These are phyloP conservation scores for Arthrobotrys sphaeroides DNA, from an alignment of 2,329 filamentous ascomycete genomes.

Conservation along the genomic window DNA sequence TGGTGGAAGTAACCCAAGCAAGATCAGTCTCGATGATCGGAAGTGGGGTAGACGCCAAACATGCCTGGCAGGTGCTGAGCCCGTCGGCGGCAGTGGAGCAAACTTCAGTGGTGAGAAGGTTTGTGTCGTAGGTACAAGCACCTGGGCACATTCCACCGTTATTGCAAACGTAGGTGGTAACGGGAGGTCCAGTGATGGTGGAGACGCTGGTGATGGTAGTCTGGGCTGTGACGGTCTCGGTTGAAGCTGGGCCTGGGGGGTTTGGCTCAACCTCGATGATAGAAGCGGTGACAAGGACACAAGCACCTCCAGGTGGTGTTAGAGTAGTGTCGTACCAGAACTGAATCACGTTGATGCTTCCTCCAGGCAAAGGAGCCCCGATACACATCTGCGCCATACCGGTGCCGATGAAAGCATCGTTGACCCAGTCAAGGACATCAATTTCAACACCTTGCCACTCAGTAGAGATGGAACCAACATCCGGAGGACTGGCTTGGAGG, in stretches of 20 bases:
- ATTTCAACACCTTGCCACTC: constrained; percentile 37
- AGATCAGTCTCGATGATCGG: constrained; percentile 35
- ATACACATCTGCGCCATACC: constrained; percentile 9
- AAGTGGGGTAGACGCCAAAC: constrained; percentile 22
- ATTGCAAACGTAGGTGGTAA: constrained; percentile 39
- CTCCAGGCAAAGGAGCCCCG: not conserved
- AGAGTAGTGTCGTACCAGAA: constrained; percentile 42
- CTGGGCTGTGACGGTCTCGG: constrained; percentile 6
- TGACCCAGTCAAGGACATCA: constrained; percentile 23
- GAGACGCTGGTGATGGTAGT: constrained; percentile 39
- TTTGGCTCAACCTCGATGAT: not conserved
- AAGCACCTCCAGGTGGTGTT: constrained; percentile 21
- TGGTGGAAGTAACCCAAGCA: constrained; percentile 35
- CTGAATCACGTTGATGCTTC: constrained; percentile 16
- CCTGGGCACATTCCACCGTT: constrained; percentile 34
- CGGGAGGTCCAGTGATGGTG: constrained; percentile 32
- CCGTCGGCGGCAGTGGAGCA: constrained; percentile 34
- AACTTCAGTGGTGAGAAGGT: constrained; percentile 27
- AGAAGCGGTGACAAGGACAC: not conserved
- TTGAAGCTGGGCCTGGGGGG: constrained; percentile 12
- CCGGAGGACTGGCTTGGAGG: constrained; percentile 20
- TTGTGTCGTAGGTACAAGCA: constrained; percentile 25
- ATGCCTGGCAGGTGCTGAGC: constrained; percentile 40
- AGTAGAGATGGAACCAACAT: constrained; percentile 28
- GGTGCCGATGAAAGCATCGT: constrained; percentile 20